phyloP scores from a whole-genome alignment of 495 filamentous ascomycete genomes.

The Hypoxylon rickii region DNA sequence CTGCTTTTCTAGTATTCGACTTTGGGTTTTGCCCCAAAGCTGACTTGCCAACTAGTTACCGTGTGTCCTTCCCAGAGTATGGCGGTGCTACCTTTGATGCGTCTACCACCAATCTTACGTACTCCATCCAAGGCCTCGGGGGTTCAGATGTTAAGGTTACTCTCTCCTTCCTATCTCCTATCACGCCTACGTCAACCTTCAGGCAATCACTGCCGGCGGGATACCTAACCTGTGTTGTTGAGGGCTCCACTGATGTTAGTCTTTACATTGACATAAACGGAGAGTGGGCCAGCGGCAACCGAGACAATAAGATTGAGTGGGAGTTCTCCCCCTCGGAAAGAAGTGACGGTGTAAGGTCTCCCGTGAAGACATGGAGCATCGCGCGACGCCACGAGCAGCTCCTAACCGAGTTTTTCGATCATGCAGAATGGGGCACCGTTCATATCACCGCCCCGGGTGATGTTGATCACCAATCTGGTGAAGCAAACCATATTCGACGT shows the following conservation, averaged over 20 bases:
- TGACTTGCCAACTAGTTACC: slow-evolving; percentile 49
- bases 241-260: slow-evolving; percentile 71
- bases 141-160: slow-evolving; percentile 62
- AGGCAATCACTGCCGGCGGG: slow-evolving; percentile 89
- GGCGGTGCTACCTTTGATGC: slow-evolving; percentile 84
- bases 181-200: slow-evolving; percentile 89
- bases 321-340: slow-evolving; percentile 52
- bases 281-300: slow-evolving; percentile 82
- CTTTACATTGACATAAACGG: slow-evolving; percentile 90
- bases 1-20: too few species aligned
- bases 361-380: slow-evolving; percentile 64
- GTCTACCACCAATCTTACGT: slow-evolving; percentile 90
- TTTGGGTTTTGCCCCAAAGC: too few species aligned
- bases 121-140: slow-evolving; percentile 69
- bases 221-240: slow-evolving; percentile 77
- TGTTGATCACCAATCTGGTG: slow-evolving; percentile 69
- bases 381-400: slow-evolving; percentile 66
- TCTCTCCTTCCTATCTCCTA: slow-evolving; percentile 88
- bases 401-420: slow-evolving; percentile 75
- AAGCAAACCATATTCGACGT: slow-evolving; percentile 68
- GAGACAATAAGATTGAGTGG: slow-evolving; percentile 72
- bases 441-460: slow-evolving; percentile 74
- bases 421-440: slow-evolving; percentile 87
- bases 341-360: slow-evolving; percentile 12
- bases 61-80: slow-evolving; percentile 72